Conservation (phyloP, 495 filamentous ascomycete genomes). For the Penicillium goetzii region DNA sequence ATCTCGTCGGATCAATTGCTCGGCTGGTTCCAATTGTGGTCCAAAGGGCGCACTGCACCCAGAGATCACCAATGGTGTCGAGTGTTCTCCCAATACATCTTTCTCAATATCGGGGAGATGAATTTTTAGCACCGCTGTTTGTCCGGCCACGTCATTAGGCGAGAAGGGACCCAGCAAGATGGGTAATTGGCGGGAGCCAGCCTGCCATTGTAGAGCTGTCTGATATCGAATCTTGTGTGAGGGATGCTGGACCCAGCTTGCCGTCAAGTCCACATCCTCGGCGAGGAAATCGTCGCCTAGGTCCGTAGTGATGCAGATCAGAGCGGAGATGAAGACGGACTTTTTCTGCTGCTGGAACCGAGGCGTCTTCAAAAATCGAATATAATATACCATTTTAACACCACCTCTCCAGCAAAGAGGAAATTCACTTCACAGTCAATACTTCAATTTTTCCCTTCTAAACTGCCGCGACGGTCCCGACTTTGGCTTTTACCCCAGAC, state of each 20-base stretch:
- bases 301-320: constrained; percentile 88
- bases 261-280: constrained; percentile 59
- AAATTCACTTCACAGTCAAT: background rate
- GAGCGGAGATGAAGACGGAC: constrained; percentile 45
- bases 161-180: constrained; percentile 43
- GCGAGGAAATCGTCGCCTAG: constrained; percentile 84
- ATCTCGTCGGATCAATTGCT: constrained; percentile 57
- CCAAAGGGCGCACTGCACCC: constrained; percentile 59
- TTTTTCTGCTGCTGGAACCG: constrained; percentile 48
- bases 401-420: background rate
- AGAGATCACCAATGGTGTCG: constrained; percentile 53
- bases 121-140: constrained; percentile 34
- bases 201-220: constrained; percentile 54
- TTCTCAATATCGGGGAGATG: constrained; percentile 10
- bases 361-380: constrained; percentile 73
- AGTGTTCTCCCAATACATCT: constrained; percentile 26
- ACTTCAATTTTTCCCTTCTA: constrained; percentile 1
- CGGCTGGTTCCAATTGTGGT: constrained; percentile 39
- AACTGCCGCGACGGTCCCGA: background rate
- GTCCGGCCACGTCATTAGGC: constrained; percentile 25
- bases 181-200: constrained; percentile 55
- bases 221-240: constrained; percentile 46
- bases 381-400: constrained; percentile 67
- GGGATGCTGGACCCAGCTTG: constrained; percentile 39
- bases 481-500: constrained; percentile 25